Base-by-base conservation (phyloP, 2,329 filamentous ascomycete species). In the Curvularia eragrostidis region DNA sequence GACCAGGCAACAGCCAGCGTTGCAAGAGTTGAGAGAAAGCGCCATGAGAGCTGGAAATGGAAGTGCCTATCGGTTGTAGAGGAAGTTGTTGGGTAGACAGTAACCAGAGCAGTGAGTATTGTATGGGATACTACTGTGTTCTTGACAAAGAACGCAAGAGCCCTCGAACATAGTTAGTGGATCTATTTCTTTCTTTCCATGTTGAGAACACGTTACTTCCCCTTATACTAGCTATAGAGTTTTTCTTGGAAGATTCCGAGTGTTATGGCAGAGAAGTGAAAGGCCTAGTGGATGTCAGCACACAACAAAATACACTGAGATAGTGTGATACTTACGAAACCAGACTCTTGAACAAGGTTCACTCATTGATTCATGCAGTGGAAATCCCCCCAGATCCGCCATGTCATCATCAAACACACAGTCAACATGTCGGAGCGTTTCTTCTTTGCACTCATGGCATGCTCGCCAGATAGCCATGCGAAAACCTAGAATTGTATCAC, bases 341-440 rank as follows among this genome's bases (percentile, higher is more conserved):
- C 5, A 46, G 65, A 38, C 64, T 73, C 71, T 68, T 63, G 18
- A 71, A 46, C 52, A 75, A 74, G 5, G 69, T 70, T 21, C 67
- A 8, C 34, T 18, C 7, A 36, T 18, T 1, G 15, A n/a, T n/a
- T 18, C 28, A 36, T 6, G 34, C 15, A n/a, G 13, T 36, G 15
- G 5, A n/a, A 8, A 18, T 34, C 4, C 6, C 32, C 32, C n/a
- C 9, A 34, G 15, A 15, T 15, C n/a, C 15, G 34, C 34, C 6
- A 36, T 36, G 1, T 36, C 34, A 13, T 36, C 7, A 13, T n/a
- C 5, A 13, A 3, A n/a, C 18, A n/a, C 15, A 18, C 34, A 36
- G 5, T 5, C 4, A 36, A n/a, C 34, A 36, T 18, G 34, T 6
- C 4, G 30, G 12, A 34, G 10, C 15, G 34, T 18, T 36, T 36